phyloP scores from a whole-genome alignment of 31 red algal species.

The Bonnemaisonia californica region DNA sequence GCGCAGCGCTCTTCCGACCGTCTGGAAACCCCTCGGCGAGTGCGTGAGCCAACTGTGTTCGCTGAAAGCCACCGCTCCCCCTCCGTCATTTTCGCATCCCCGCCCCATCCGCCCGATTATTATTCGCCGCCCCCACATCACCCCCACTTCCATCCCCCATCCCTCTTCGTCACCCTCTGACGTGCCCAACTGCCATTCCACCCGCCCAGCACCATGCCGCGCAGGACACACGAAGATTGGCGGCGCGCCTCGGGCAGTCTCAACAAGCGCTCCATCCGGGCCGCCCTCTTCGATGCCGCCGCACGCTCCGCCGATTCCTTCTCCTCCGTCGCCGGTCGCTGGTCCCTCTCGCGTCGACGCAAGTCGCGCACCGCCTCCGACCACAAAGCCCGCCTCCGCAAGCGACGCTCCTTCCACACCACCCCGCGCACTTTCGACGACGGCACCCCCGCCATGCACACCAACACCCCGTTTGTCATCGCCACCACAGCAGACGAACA shows the following conservation, averaged over 20 bases:
- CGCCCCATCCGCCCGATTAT: background rate
- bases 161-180: background rate
- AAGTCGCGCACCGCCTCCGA: slow-evolving; percentile 54
- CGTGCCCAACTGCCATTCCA: background rate
- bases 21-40: background rate
- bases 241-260: slow-evolving; percentile 56
- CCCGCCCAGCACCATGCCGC: slow-evolving; percentile 22
- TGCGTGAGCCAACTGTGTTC: too few species aligned
- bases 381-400: slow-evolving; percentile 62
- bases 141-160: background rate
- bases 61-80: too few species aligned
- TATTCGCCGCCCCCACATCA: background rate
- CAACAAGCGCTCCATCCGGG: slow-evolving; percentile 61
- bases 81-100: background rate
- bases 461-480: slow-evolving; percentile 52
- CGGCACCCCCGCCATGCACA: slow-evolving; percentile 41
- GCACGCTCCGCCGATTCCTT: slow-evolving; percentile 65
- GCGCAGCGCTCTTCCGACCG: too few species aligned
- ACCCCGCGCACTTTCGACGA: slow-evolving; percentile 39
- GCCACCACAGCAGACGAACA: slow-evolving; percentile 51
- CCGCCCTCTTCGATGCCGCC: slow-evolving; percentile 63
- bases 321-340: slow-evolving; percentile 61
- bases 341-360: slow-evolving; percentile 60
- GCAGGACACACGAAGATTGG: slow-evolving; percentile 48
- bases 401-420: slow-evolving; percentile 63